Evolutionary conservation across 129 eudicot genomes (phyloP), one percentile per base, ranked within the genome.

Genomic region (Escallonia herrerae): DNA sequence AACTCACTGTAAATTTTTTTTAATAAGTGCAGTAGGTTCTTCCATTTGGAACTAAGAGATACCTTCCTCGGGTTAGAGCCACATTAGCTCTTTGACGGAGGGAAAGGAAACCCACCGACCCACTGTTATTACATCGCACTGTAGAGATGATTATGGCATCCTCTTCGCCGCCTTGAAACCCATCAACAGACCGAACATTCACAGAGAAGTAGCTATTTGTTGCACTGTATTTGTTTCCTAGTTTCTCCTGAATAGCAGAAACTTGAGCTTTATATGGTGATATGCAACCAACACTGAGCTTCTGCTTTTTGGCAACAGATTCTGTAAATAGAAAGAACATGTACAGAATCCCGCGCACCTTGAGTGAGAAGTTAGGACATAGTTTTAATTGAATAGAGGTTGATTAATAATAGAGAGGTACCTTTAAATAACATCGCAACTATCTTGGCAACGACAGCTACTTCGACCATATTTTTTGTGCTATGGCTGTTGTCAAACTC

Each of bases 41-140:
- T 14, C 38, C 43, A 11, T 45, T 4, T 64, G 40, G 14, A 58
- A 22, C 33, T 22, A 0, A 43, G 1, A 5, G 48, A 47, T 82
- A 90, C 97, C 95, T 83, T 57, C 95, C 95, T 40, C 97, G 77
- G 60, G 97, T 90, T 47, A 90, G 74, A 62, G 97, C 97, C 57
- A 90, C 97, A 77, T 86, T 90, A 8, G 87, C 70, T 71, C 97
- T 81, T 65, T 82, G 83, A 40, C 33, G 50, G 49, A 69, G 71
- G 5, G 70, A 60, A 39, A 90, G 81, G 60, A 90, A 90, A 11
- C 95, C 97, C 37, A 83, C 65, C 0, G 79, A 77, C 62, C 86
- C 77, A 40, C 46, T 65, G 33, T 14, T 62, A 54, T 75, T 82
- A 40, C 81, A 72, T 10, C 89, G 57, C 37, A 84, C 97, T 2